phyloP scores from a whole-genome alignment of 2,329 filamentous ascomycete genomes.

The Didymella segeticola region DNA sequence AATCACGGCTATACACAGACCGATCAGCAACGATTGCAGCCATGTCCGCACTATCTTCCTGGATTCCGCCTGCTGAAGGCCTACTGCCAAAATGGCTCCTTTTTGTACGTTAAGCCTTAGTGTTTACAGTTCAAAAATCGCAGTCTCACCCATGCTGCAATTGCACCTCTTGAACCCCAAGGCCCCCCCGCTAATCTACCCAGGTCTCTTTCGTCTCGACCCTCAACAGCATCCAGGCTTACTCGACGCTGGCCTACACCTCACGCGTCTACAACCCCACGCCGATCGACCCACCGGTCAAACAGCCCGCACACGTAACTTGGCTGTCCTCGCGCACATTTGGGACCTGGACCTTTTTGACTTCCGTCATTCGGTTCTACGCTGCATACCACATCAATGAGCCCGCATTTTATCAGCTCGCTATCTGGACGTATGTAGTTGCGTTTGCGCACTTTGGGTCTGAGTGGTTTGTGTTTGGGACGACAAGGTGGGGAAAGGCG shows the following conservation, averaged over 20 bases:
- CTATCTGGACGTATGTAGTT: slow-evolving; percentile 80
- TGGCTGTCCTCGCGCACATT: slow-evolving; percentile 80
- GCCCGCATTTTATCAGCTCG: slow-evolving; percentile 77
- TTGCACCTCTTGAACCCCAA: background rate
- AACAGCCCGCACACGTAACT: slow-evolving; percentile 63
- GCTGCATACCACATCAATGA: slow-evolving; percentile 82
- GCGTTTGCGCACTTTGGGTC: slow-evolving; percentile 66
- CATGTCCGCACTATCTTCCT: slow-evolving; percentile 10
- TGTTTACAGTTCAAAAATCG: background rate
- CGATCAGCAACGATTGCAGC: background rate
- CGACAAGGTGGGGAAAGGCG: slow-evolving; percentile 68
- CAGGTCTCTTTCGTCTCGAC: slow-evolving; percentile 84
- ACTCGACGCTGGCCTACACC: slow-evolving; percentile 79
- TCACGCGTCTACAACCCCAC: slow-evolving; percentile 83
- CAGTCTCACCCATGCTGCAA: slow-evolving; percentile 1
- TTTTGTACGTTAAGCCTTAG: slow-evolving; percentile 57
- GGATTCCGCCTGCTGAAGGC: slow-evolving; percentile 56
- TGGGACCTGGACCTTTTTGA: slow-evolving; percentile 85
- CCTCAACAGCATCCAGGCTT: slow-evolving; percentile 85
- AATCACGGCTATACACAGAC: background rate
- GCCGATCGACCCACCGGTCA: slow-evolving; percentile 47
- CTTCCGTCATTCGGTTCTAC: slow-evolving; percentile 78
- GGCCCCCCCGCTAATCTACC: background rate
- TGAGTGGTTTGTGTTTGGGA: slow-evolving; percentile 83
- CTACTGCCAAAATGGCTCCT: slow-evolving; percentile 70